Evolutionary conservation across 2,329 filamentous ascomycete species (phyloP), one percentile per base, ranked within the genome.

Genomic region (Metarhizium rileyi): DNA sequence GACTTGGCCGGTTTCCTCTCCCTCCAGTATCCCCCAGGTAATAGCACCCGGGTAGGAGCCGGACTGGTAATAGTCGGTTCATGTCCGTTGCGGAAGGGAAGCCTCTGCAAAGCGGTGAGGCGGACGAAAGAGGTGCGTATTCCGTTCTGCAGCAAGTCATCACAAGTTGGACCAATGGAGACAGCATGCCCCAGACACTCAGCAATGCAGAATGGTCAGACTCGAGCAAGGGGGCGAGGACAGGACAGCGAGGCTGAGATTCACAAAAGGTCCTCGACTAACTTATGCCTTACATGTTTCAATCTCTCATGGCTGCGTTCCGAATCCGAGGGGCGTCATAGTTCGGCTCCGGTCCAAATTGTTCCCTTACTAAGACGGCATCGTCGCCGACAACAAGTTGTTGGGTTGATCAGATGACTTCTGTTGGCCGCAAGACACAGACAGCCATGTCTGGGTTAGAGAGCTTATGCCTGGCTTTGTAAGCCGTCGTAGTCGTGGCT

Each of bases 201-300:
- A 22, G 35, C 45, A 42, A 50, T 42, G 38, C 41, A 20, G 42
- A 51, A 40, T 45, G 40, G 45, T 46, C 48, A 50, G 44, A 36
- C 27, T 50, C 16, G 26, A 18, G 35, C 26, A 12, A 36, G 44
- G 36, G 33, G 36, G 20, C 14, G 12, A 12, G 30, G 22, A 36
- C 18, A 36, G 26, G 30, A 36, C 40, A 20, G 23, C 38, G 41
- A 45, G 41, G 41, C 40, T 23, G 30, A 49, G 27, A 44, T 23
- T 27, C 30, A 33, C 23, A n/a, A 23, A 48, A 42, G 14, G 23
- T 26, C 26, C 28, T 25, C 22, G 5, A 16, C n/a, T n/a, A n/a
- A n/a, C n/a, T 42, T 9, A 42, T 25, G 38, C 38, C 38, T 42
- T 42, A 23, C 38, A 42, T 42, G 38, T 42, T 42, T 42, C 38